These are phyloP conservation scores for Claviceps pazoutovae DNA, from an alignment of 2,329 filamentous ascomycete genomes.

Conservation along the genomic window DNA sequence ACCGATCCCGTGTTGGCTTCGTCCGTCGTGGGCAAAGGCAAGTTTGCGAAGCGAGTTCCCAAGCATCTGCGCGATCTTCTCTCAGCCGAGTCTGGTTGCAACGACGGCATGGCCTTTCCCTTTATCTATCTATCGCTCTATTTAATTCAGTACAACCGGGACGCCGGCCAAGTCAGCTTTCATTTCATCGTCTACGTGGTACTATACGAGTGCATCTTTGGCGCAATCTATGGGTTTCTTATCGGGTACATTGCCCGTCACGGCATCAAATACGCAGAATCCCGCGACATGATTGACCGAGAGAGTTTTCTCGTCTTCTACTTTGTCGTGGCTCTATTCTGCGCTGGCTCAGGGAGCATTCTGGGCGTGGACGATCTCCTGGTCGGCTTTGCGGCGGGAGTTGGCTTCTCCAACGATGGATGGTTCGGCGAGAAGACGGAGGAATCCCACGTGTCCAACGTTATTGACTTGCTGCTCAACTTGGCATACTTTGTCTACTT, in stretches of 20 bases:
- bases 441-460: conserved; percentile 96
- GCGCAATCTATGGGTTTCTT: conserved; percentile 72
- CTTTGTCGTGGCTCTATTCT: conserved; percentile 91
- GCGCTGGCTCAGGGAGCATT: conserved; percentile 82
- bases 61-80: conserved; percentile 93
- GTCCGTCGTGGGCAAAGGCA: conserved; percentile 95
- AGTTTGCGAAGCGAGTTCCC: conserved; percentile 92
- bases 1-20: conserved; percentile 95
- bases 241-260: conserved; percentile 86
- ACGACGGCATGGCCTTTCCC: conserved; percentile 98
- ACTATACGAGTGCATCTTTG: conserved; percentile 91
- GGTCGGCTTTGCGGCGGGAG: conserved; percentile 85
- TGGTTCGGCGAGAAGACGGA: conserved; percentile 99
- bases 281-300: conserved; percentile 74
- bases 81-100: conserved; percentile 94
- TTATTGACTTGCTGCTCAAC: conserved; percentile 94
- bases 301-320: conserved; percentile 98
- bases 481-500: conserved; percentile 97
- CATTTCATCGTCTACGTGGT: conserved; percentile 86
- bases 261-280: conserved; percentile 77
- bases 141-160: conserved; percentile 65
- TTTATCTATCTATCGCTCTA: conserved; percentile 92
- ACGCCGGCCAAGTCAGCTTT: conserved; percentile 55
- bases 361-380: conserved; percentile 87
- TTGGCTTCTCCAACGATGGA: conserved; percentile 98